These are phyloP conservation scores for Schizothecium vesticola DNA, from an alignment of 495 filamentous ascomycete genomes.

Conservation along the genomic window DNA sequence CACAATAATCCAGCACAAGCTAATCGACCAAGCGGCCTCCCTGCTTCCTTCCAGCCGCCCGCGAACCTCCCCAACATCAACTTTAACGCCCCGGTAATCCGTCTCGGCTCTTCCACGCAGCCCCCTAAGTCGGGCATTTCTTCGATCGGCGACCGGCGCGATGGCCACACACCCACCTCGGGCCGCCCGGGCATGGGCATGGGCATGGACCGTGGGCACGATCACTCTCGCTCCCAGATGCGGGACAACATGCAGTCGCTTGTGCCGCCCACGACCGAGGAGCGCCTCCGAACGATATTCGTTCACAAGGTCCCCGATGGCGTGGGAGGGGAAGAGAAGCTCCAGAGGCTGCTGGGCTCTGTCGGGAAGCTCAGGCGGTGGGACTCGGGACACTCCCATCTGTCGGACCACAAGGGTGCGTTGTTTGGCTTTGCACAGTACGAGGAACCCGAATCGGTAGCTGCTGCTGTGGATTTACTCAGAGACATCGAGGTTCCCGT, in stretches of 20 bases:
- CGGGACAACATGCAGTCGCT: constrained; percentile 73
- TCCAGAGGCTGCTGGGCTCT: constrained; percentile 73
- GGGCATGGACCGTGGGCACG: constrained; percentile 57
- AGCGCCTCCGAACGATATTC: constrained; percentile 86
- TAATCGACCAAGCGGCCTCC: constrained; percentile 73
- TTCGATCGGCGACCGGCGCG: constrained; percentile 40
- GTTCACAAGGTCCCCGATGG: constrained; percentile 80
- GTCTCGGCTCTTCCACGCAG: constrained; percentile 66
- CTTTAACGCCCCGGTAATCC: constrained; percentile 94
- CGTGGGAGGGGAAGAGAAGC: constrained; percentile 67
- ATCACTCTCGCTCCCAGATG: constrained; percentile 62
- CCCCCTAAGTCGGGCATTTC: constrained; percentile 57
- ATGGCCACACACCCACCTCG: constrained; percentile 33
- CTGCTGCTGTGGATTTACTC: constrained; percentile 79
- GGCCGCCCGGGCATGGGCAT: constrained; percentile 66
- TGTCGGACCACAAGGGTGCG: constrained; percentile 77
- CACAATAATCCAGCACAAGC: constrained; percentile 57
- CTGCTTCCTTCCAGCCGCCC: constrained; percentile 81
- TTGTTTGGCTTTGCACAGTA: constrained; percentile 96
- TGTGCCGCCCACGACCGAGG: constrained; percentile 80
- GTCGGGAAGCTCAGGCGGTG: constrained; percentile 79
- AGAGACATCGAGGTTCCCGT: constrained; percentile 80
- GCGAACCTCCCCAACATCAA: constrained; percentile 96
- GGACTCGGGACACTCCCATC: constrained; percentile 54
- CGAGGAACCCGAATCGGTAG: constrained; percentile 85